phyloP scores from a whole-genome alignment of 306 rosid species.

The Quercus gilva region DNA sequence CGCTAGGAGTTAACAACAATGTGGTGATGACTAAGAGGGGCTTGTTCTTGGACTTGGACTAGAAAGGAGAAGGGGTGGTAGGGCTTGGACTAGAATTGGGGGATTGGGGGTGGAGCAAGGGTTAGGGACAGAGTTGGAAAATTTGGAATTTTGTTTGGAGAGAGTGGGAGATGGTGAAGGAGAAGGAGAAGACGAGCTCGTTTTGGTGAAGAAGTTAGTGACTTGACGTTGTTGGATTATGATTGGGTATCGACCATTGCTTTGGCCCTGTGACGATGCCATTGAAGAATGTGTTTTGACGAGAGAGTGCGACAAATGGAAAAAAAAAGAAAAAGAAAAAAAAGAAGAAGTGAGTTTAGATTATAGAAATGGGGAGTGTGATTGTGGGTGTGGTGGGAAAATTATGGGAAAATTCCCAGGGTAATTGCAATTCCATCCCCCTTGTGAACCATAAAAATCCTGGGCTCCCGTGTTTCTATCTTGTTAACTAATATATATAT shows the following conservation, averaged over 20 bases:
- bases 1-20: conserved; percentile 19
- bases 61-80: conserved; percentile 60
- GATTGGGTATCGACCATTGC: conserved; percentile 71
- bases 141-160: conserved; percentile 26
- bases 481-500: too few relatives aligned
- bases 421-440: too few relatives aligned
- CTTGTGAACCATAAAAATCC: too few relatives aligned
- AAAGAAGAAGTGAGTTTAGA: too few relatives aligned
- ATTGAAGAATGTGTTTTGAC: conserved; percentile 10
- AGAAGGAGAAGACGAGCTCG: conserved; percentile 24
- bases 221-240: conserved; percentile 76
- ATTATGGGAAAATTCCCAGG: too few relatives aligned
- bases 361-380: too few relatives aligned
- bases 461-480: too few relatives aligned
- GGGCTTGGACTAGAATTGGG: conserved; percentile 20
- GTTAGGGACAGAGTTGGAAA: conserved; percentile 1
- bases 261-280: conserved; percentile 58
- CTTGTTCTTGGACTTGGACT: conserved; percentile 45
- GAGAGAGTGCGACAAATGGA: background rate
- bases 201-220: conserved; percentile 79
- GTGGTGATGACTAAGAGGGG: conserved; percentile 47
- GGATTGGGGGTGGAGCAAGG: conserved; percentile 1
- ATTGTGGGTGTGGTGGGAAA: too few relatives aligned
- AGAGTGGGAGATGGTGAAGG: background rate
- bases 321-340: background rate